A percentile compares a stretch with the other conserved stretches of the same genome.
Conservation (phyloP, 495 filamentous ascomycete genomes). For the Melanomma pulvis-pyrius region DNA sequence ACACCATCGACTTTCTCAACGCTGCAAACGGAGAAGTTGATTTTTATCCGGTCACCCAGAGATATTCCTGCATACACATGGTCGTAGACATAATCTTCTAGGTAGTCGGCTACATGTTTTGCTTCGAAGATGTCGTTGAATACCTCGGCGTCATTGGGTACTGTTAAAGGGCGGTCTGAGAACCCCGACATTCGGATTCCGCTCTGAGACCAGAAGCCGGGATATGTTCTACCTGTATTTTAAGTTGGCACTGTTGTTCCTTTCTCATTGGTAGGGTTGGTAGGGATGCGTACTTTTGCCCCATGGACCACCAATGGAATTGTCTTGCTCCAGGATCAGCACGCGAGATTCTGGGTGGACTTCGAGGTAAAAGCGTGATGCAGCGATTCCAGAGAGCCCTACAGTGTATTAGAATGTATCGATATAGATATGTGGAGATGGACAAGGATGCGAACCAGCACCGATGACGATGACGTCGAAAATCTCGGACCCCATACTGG, state of each 20-base stretch:
- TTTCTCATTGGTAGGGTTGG: background rate
- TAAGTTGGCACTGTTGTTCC: background rate
- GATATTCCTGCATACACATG: slow-evolving; percentile 8
- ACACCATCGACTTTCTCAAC: background rate
- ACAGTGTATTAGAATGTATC: background rate
- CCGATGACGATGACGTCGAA: background rate
- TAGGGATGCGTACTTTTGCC: slow-evolving; percentile 5
- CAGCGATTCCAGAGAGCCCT: slow-evolving; percentile 7
- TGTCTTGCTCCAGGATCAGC: background rate
- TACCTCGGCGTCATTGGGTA: slow-evolving; percentile 2
- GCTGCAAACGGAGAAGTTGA: background rate
- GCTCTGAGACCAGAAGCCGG: slow-evolving; percentile 20
- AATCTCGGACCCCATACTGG: background rate
- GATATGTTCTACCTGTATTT: slow-evolving; percentile 1
- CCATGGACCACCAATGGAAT: slow-evolving; percentile 7
- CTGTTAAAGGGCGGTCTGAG: slow-evolving; percentile 1
- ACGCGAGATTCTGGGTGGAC: slow-evolving; percentile 1
- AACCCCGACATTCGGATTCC: slow-evolving; percentile 4
- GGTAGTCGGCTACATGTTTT: slow-evolving; percentile 6
- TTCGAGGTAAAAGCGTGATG: slow-evolving; percentile 7
- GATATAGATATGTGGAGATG: background rate
- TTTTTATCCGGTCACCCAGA: background rate
- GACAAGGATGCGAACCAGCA: background rate
- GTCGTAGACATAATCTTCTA: slow-evolving; percentile 10
- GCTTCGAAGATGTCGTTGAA: slow-evolving; percentile 17